Evolutionary conservation across 176 grass and related monocot species (phyloP).

Genomic region (Rhynchospora breviuscula): DNA sequence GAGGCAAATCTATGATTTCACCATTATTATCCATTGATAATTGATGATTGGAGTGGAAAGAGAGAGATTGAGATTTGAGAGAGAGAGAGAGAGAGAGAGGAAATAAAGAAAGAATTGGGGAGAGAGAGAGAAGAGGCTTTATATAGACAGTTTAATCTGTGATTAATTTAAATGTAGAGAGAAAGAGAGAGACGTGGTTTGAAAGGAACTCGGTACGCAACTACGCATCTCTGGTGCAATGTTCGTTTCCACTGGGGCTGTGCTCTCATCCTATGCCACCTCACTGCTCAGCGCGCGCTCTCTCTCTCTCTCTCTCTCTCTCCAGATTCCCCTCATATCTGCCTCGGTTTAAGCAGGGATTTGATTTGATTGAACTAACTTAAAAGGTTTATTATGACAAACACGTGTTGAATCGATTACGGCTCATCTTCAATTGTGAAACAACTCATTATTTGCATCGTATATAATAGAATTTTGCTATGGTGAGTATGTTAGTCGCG

Average conservation of each 20-base stretch:
- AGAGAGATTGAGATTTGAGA: background rate
- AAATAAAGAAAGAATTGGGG: slow-evolving; percentile 12
- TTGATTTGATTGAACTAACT: background rate
- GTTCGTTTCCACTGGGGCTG: background rate
- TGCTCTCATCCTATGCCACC: background rate
- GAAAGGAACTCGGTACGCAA: background rate
- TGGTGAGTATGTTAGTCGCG: no score
- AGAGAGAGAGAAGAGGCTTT: background rate
- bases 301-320: no score
- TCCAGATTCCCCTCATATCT: no score
- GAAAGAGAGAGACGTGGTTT: background rate
- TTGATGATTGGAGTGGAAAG: background rate
- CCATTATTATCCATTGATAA: background rate
- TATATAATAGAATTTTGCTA: no score
- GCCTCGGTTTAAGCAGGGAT: background rate
- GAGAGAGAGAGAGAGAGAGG: background rate
- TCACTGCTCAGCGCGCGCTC: no score
- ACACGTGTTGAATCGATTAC: background rate
- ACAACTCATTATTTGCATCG: background rate
- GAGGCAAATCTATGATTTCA: slow-evolving; percentile 42
- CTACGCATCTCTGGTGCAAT: background rate
- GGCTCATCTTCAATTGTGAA: background rate
- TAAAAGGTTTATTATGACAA: no score
- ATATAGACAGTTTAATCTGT: background rate
- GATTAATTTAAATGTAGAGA: background rate